Evolutionary conservation across 2,329 filamentous ascomycete genomes (phyloP).

Genomic region (Fusarium setosum): DNA sequence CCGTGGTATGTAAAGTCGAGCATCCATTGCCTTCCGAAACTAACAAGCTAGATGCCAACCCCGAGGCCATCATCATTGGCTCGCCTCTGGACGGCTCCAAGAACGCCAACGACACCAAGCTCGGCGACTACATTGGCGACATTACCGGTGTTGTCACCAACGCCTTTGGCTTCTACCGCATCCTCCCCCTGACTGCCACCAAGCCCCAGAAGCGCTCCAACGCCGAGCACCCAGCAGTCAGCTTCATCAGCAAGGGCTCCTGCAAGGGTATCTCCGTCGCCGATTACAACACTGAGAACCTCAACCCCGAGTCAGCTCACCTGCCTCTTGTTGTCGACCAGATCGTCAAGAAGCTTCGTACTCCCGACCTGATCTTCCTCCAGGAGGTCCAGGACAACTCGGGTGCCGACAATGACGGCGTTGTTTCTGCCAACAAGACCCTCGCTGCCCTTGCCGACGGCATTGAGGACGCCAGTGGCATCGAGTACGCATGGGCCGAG

Average conservation of each 20-base stretch:
- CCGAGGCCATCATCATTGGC: conserved; percentile 75
- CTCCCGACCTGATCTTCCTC: conserved; percentile 74
- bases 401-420: conserved; percentile 70
- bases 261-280: conserved; percentile 73
- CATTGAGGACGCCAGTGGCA: conserved; percentile 61
- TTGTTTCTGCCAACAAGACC: conserved; percentile 67
- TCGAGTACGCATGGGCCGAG: conserved; percentile 69
- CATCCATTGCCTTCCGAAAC: neutral
- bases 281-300: conserved; percentile 78
- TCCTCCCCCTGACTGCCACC: conserved; percentile 71
- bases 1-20: conserved; percentile 52
- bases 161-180: conserved; percentile 75
- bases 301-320: conserved; percentile 66
- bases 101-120: conserved; percentile 69
- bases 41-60: conserved; percentile 67
- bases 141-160: conserved; percentile 77
- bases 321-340: conserved; percentile 70
- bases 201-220: conserved; percentile 59
- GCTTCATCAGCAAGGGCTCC: conserved; percentile 63
- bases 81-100: conserved; percentile 71
- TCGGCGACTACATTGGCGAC: conserved; percentile 73
- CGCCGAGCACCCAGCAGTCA: conserved; percentile 60
- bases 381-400: conserved; percentile 79
- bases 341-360: conserved; percentile 71
- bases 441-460: conserved; percentile 65